These are phyloP conservation scores for Flaveria robusta DNA, from an alignment of 129 eudicot species.

Conservation along the genomic window DNA sequence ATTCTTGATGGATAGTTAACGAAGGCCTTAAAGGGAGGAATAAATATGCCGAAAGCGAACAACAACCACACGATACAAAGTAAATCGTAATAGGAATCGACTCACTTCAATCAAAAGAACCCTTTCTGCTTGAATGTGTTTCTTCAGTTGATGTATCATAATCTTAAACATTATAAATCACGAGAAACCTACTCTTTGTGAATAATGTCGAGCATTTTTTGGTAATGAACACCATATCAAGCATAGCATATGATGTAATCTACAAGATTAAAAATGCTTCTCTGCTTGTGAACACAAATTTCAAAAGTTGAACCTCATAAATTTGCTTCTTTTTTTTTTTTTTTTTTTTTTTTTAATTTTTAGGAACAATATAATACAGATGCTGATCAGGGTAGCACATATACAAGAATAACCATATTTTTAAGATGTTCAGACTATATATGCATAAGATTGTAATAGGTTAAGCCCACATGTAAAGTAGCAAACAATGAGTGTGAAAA, in stretches of 20 bases:
- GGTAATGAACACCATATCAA: background rate
- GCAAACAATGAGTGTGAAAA: too few relatives aligned
- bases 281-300: background rate
- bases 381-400: background rate
- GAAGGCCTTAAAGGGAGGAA: background rate
- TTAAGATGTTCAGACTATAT: background rate
- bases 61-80: constrained; percentile 8
- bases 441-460: background rate
- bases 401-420: background rate
- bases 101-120: constrained; percentile 54
- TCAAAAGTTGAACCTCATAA: background rate
- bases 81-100: constrained; percentile 1
- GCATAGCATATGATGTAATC: background rate
- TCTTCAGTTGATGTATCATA: constrained; percentile 60
- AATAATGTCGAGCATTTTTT: constrained; percentile 11
- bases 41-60: constrained; percentile 14
- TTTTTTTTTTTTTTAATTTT: too few relatives aligned
- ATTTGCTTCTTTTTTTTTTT: background rate
- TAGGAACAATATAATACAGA: background rate
- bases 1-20: background rate
- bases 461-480: background rate
- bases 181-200: constrained; percentile 50
- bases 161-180: constrained; percentile 39
- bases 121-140: constrained; percentile 77
- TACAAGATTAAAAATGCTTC: constrained; percentile 16